Base-by-base conservation (phyloP, 2,329 filamentous ascomycete species). In the Fusarium globosum region DNA sequence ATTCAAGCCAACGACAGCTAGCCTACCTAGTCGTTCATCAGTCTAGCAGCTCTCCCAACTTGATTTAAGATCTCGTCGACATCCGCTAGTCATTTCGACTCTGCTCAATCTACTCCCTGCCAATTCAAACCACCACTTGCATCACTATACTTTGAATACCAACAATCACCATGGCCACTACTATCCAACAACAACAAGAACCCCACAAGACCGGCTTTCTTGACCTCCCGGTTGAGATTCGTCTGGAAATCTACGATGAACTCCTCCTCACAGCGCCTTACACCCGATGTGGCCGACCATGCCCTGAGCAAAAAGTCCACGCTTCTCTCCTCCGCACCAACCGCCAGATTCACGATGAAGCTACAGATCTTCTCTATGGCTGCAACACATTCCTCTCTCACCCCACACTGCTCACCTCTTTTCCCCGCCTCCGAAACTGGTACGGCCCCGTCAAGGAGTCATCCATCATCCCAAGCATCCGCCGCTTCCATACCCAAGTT, bases 321-420 rank as follows among this genome's bases (percentile, higher is more conserved):
- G 79, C 83, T 11, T 76, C 79, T 66, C 83, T 87, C 74, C 83
- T 87, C 49, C 80, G 77, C 71, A 74, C 80, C 61, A 83, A 79
- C 80, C 81, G 77, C 66, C 85, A 84, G 63, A 82, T 82, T 61
- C 78, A 86, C 80, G 67, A 65, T 66, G 85, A 87, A 68, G 82
- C 82, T 45, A 76, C 78, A 1, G 79, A 82, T 9, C 64, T 86
- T 26, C 83, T 87, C 46, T 87, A 87, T 78, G 67, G 75, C 28
- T 68, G 68, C 67, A 87, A 87, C 80, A 83, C 80, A 45, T 87
- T 86, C 78, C 71, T 82, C 63, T 83, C 84, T 16, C 83, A 86
- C 77, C 79, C 80, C 3, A 78, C 78, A 8, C 78, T 85, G 23
- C 83, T 87, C 14, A 80, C 84, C 11, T 71, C 78, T 7, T 83